Evolutionary conservation across 73 alveolate genomes (phyloP), one percentile per base, ranked within the genome.

Genomic region (Tetrahymena borealis): DNA sequence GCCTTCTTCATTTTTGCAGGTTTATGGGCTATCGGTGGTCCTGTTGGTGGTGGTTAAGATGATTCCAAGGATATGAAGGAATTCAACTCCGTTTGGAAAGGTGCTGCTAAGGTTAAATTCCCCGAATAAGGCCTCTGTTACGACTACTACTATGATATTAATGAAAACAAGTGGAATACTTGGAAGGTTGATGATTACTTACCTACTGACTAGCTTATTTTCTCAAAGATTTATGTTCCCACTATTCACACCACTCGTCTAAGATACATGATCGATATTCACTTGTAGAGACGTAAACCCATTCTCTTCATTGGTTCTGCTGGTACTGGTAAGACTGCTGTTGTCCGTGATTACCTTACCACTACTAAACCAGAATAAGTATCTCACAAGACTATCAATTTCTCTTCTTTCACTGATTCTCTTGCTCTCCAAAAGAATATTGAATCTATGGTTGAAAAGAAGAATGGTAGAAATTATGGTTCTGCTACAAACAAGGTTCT

Each of bases 241-340:
- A 98, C 99, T 60, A 98, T 97, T 92, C 99, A 99, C 91, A 97
- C 99, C 94, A 97, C 99, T 79, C 96, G 99, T 91, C 97, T 97
- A 37, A 98, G 99, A 94, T 96, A 95, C 94, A 94, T 99, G 12
- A 95, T 98, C 40, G 99, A 98, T 91, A 95, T 97, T 40, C 99
- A 98, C 96, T 96, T 97, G 4, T 94, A 92, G 33, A 98, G 96
- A 96, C 98, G 96, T 96, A 98, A 97, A 96, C 99, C 98, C 39
- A 99, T 94, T 24, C 96, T 97, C 90, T 98, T 97, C 92, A 99
- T 98, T 18, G 99, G 99, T 85, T 97, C 99, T 20, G 99, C 99
- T 78, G 99, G 99, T 93, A 99, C 99, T 78, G 99, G 99, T 93
- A 99, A 99, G 97, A 98, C 99, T 10, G 99, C 99, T 36, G 98